Percentiles rank a stretch among this genome's conserved stretches.
These are phyloP conservation scores for Ustilago sp. DNA, from an alignment of 1,284 basidiomycete genomes.

Conservation along the genomic window DNA sequence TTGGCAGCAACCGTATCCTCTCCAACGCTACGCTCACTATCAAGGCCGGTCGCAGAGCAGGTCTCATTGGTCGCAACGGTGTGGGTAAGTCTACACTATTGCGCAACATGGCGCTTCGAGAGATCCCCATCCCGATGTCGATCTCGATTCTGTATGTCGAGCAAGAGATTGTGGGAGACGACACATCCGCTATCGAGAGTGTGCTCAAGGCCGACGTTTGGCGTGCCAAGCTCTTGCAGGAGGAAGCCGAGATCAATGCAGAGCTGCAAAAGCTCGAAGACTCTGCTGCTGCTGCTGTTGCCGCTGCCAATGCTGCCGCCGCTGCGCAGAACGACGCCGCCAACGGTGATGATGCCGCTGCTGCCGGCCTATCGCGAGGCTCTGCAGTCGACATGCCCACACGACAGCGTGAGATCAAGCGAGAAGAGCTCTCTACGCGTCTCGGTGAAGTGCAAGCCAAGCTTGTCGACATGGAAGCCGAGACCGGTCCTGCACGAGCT, in stretches of 20 bases:
- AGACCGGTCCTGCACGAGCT: slow-evolving; percentile 92
- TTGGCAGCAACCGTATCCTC: slow-evolving; percentile 89
- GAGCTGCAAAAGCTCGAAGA: slow-evolving; percentile 65
- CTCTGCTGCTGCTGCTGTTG: slow-evolving; percentile 47
- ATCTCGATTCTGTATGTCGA: slow-evolving; percentile 98
- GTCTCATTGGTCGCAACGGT: slow-evolving; percentile 78
- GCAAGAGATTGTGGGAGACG: slow-evolving; percentile 89
- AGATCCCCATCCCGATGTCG: slow-evolving; percentile 81
- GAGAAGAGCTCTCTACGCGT: slow-evolving; percentile 84
- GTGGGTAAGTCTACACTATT: slow-evolving; percentile 96
- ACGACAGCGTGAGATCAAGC: slow-evolving; percentile 66
- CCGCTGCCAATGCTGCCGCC: slow-evolving; percentile 49
- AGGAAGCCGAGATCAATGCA: slow-evolving; percentile 60
- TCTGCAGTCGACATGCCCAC: slow-evolving; percentile 67
- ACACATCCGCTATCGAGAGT: slow-evolving; percentile 89
- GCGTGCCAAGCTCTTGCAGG: slow-evolving; percentile 64
- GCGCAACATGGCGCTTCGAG: slow-evolving; percentile 92
- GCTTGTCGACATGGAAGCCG: slow-evolving; percentile 96
- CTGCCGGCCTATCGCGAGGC: slow-evolving; percentile 50
- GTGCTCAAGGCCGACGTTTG: slow-evolving; percentile 79
- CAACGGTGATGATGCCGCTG: slow-evolving; percentile 26
- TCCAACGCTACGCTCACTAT: slow-evolving; percentile 72
- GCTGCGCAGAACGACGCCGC: slow-evolving; percentile 32
- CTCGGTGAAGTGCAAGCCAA: slow-evolving; percentile 92
- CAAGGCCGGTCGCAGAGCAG: slow-evolving; percentile 65